Base-by-base conservation (phyloP, 495 filamentous ascomycete genomes). In the Penicillium pulvis region DNA sequence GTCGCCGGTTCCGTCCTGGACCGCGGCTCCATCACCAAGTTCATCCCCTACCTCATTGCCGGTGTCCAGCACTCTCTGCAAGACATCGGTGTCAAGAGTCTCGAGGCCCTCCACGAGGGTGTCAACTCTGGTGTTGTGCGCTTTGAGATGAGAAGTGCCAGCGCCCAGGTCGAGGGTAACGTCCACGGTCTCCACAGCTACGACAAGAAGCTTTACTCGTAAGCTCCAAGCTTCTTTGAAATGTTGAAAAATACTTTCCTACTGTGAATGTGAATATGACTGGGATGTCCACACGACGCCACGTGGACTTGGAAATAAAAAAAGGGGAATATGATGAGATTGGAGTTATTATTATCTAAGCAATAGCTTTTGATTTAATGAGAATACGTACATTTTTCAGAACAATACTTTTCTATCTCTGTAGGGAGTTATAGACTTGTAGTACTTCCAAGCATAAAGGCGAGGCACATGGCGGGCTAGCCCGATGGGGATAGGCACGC, bases 171-270 rank as follows among this genome's bases (percentile, higher is more conserved):
- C 52, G 94, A 98, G 82, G 94, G 94, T 61, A 91, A 91, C 68
- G 92, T 99, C 63, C 93, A 98, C 70, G 87, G 87, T 66, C 88
- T 99, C 82, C 91, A 98, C 78, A 94, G 89, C 73, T 98, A 94
- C 73, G 96, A 97, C 79, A 99, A 98, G 88, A 99, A 97, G 81
- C 87, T 99, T 59, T 98, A 97, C 75, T 90, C 92, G 58, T 96
- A 88, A 66, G 64, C 61, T 62, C 60, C 51, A 61, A 44, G 57
- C 54, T 57, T 62, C 48, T 66, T 65, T 51, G 26, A 44, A 45
- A 17, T n/a, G 31, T 49, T 50, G 42, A 60, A 53, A 46, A 52
- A 54, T 55, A 54, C 48, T 51, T 60, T 51, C 57, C 55, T 58
- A 44, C 56, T 67, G 59, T 67, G 67, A 61, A 68, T 65, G 66